Evolutionary conservation across 192 early-diverging fungal species (phyloP).

Genomic region (Radiomyces spectabilis): DNA sequence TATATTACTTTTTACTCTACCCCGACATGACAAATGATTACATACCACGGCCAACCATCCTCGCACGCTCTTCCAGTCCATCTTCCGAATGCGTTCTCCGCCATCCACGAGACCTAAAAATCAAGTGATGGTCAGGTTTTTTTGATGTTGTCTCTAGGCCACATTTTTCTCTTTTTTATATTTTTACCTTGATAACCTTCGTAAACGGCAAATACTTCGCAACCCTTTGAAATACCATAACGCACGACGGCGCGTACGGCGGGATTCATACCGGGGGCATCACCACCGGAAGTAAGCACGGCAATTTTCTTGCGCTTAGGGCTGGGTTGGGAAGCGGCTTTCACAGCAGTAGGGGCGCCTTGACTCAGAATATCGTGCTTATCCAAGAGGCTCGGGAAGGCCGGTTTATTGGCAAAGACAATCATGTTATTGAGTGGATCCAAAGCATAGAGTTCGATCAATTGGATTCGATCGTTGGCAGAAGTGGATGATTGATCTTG

Average conservation of each 20-base stretch:
- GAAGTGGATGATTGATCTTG: slow-evolving; percentile 14
- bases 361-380: no score
- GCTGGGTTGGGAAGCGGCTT: no score
- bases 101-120: slow-evolving; percentile 79
- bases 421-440: slow-evolving; percentile 84
- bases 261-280: slow-evolving; percentile 96
- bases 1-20: no score
- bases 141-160: not conserved
- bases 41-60: slow-evolving; percentile 68
- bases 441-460: slow-evolving; percentile 33
- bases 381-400: no score
- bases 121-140: not conserved
- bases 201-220: slow-evolving; percentile 85
- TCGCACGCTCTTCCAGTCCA: slow-evolving; percentile 85
- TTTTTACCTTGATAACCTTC: slow-evolving; percentile 86
- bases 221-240: slow-evolving; percentile 72
- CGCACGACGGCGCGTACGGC: slow-evolving; percentile 86
- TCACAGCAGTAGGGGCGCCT: no score
- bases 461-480: no score
- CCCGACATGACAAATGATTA: no score
- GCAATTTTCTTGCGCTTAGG: slow-evolving; percentile 82
- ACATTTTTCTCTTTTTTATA: not conserved
- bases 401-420: slow-evolving; percentile 55
- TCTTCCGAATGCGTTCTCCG: slow-evolving; percentile 73
- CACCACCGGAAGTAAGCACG: slow-evolving; percentile 86